Evolutionary conservation across 2,329 filamentous ascomycete species (phyloP).

Genomic region (Penicillium capsulatum): DNA sequence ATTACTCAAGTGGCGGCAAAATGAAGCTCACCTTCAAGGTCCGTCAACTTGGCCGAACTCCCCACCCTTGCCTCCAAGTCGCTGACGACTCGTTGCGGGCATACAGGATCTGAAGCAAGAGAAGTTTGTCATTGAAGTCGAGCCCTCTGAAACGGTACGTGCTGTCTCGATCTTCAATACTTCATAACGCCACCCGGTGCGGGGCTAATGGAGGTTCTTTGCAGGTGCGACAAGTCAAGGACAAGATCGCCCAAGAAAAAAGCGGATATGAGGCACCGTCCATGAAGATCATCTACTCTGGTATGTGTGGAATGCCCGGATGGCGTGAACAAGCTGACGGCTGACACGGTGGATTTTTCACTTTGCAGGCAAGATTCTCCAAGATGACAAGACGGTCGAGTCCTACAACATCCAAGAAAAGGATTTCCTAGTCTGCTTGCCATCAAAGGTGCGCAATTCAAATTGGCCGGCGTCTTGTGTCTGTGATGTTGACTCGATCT

Average conservation of each 20-base stretch:
- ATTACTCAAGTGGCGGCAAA: constrained; percentile 38
- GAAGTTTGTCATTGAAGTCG: constrained; percentile 94
- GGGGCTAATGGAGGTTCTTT: constrained; percentile 29
- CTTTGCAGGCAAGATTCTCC: constrained; percentile 83
- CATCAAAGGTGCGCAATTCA: constrained; percentile 70
- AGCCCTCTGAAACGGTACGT: constrained; percentile 84
- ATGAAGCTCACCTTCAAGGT: constrained; percentile 74
- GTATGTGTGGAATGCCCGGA: constrained; percentile 50
- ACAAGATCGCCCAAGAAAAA: constrained; percentile 86
- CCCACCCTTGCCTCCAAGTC: constrained; percentile 15
- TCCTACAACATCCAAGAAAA: constrained; percentile 99
- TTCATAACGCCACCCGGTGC: constrained; percentile 23
- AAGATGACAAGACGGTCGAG: constrained; percentile 94
- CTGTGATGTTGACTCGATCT: constrained; percentile 23
- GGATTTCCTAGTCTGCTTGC: constrained; percentile 98
- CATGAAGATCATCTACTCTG: constrained; percentile 97
- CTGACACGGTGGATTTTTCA: constrained; percentile 6
- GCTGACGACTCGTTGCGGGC: constrained; percentile 21
- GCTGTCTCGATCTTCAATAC: constrained; percentile 8
- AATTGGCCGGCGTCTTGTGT: not conserved
- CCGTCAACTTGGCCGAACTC: constrained; percentile 24
- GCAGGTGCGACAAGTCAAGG: constrained; percentile 85
- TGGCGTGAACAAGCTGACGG: not conserved
- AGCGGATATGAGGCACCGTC: constrained; percentile 78
- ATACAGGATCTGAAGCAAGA: constrained; percentile 92